Evolutionary conservation across 164 flowering plant genomes (phyloP), one percentile per base, ranked within the genome.

Genomic region (Umbilicus rupestris): DNA sequence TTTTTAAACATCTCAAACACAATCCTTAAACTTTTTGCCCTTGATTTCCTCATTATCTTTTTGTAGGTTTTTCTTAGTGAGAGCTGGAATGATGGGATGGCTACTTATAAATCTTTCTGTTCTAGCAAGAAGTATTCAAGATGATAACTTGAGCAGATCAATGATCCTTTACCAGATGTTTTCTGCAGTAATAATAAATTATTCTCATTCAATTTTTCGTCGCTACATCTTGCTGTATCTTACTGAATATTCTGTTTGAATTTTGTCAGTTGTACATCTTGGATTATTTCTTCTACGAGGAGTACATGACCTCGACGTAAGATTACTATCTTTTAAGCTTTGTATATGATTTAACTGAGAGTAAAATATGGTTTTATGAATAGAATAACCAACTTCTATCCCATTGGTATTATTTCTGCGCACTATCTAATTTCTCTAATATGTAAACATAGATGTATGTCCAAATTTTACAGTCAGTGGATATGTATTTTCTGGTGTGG

Each of bases 31-130:
- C 20, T 30, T 31, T 26, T 11, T 35, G 37, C 15, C 45, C 35
- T 33, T 63, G 55, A 39, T 72, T 63, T 55, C 17, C 9, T 29
- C 6, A 55, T 66, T 70, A 15, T 63, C 52, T 67, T 72, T 66
- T 29, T 78, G 82, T 50, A 93, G 99, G 79, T 91, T 91, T 80
- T 91, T 87, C 92, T 91, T 94, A 82, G 96, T 94, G 39, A 84
- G 99, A 91, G 93, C 96, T 78, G 99, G 99, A 66, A 94, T 94
- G 97, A 82, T 94, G 89, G 99, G 96, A 73, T 94, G 99, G 99
- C 86, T 94, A 7, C 87, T 94, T 66, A 91, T 94, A 80, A 94
- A 94, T 74, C 85, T 94, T 58, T 89, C 99, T 42, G 72, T 91
- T 80, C 78, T 91, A 14, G 87, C 87, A 22, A 87, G 80, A 83